Evolutionary conservation across 176 grass and related monocot genomes (phyloP), one percentile per base, ranked within the genome.

Genomic region (Oryza rufipogon): DNA sequence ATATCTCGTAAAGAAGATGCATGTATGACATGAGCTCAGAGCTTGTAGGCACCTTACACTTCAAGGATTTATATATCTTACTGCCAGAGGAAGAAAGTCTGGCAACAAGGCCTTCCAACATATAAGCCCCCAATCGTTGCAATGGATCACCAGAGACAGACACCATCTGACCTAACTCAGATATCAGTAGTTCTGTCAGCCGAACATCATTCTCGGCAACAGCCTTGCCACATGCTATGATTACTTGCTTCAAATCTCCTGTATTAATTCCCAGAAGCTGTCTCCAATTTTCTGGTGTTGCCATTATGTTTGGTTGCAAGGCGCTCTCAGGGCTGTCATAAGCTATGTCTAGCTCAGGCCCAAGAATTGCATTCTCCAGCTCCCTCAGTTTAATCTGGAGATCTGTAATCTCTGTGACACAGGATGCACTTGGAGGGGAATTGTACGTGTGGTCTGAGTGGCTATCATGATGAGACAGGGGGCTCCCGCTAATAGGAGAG

Each of bases 1-100:
- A 94, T 16, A 91, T 91, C 49, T 94, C 87, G 8, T 91, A 94
- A 46, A 94, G 81, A 44, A 89, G 77, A 78, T 80, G 78, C 92
- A 94, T 94, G 73, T 91, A 91, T 19, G 92, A 91, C 84, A 94
- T 89, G 67, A 91, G 89, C 58, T 94, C 92, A 78, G 89, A 90
- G 73, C 92, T 23, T 60, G 89, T 91, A 26, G 92, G 92, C 83
- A 92, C 90, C 85, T 94, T 94, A 79, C 92, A 94, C 77, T 82
- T 89, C 47, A 94, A 87, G 26, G 92, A 91, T 91, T 94, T 87
- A 86, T 94, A 94, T 66, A 94, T 70, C 39, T 76, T 81, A 70
- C 90, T 91, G 16, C 92, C 92, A 75, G 92, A 92, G n/a, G 65
- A 87, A 80, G 87, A 85, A 75, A 94, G 81, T 51, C 82, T 91